A percentile compares a stretch with the other conserved stretches of the same genome.
These are phyloP conservation scores for Lepidium sativum DNA, from an alignment of 345 rosid species.

Conservation along the genomic window DNA sequence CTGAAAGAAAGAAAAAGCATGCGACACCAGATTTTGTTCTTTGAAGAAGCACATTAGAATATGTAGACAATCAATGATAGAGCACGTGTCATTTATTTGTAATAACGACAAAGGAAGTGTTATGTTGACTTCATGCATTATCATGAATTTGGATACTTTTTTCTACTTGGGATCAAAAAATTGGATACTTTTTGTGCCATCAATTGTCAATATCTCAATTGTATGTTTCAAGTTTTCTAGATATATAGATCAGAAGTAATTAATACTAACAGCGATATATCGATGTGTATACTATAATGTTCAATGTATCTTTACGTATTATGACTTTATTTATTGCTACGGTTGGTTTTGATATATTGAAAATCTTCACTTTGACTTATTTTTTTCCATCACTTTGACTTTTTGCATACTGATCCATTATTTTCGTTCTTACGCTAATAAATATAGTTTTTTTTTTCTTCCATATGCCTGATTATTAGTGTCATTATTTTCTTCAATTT, in stretches of 20 bases:
- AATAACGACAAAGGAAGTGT: background rate
- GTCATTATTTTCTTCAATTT: background rate
- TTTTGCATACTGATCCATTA: background rate
- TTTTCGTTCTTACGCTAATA: background rate
- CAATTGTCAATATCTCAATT: background rate
- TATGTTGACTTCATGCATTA: background rate
- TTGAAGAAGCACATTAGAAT: background rate
- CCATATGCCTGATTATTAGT: background rate
- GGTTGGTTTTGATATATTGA: slow-evolving; percentile 17
- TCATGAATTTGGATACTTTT: background rate
- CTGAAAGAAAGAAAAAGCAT: background rate
- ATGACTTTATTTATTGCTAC: background rate
- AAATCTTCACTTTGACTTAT: slow-evolving; percentile 17
- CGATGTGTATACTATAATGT: slow-evolving; percentile 1
- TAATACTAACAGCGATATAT: slow-evolving; percentile 7
- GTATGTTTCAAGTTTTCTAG: background rate
- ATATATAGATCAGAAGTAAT: slow-evolving; percentile 4
- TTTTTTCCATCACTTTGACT: too few species aligned
- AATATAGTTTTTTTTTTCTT: background rate
- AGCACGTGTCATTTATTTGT: background rate
- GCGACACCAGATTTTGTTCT: background rate
- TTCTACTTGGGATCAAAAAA: too few species aligned
- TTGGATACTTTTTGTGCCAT: background rate
- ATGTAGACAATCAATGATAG: background rate
- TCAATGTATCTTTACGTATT: slow-evolving; percentile 7